Conservation (phyloP, 768 basidiomycete species). For the Lentinula edodes region DNA sequence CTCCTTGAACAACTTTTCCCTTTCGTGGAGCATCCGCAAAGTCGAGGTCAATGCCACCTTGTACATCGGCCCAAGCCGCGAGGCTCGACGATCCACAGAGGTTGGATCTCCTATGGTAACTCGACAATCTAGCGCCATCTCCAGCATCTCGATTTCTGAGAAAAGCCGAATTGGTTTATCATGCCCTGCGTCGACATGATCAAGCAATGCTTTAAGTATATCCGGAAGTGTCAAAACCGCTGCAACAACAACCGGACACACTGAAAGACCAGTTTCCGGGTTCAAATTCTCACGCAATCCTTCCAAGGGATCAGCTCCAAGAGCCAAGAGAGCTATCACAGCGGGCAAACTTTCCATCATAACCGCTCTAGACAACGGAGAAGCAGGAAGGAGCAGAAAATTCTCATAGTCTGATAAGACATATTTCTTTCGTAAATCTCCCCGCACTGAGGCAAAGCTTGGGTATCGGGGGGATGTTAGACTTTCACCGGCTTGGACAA, state of each 20-base stretch:
- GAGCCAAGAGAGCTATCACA: constrained; percentile 1
- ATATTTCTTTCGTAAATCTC: neutral
- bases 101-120: constrained; percentile 4
- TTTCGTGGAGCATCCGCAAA: constrained; percentile 6
- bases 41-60: constrained; percentile 4
- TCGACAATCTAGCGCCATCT: constrained; percentile 1
- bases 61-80: constrained; percentile 3
- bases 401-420: constrained; percentile 8
- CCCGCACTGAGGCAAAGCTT: neutral
- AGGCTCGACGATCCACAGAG: constrained; percentile 8
- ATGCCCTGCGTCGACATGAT: neutral
- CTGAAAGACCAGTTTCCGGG: neutral
- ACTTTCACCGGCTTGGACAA: neutral
- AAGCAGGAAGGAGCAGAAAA: constrained; percentile 2
- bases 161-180: neutral
- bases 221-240: neutral
- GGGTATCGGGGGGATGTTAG: neutral
- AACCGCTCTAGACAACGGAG: constrained; percentile 9
- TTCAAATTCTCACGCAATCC: neutral
- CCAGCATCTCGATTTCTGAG: constrained; percentile 1
- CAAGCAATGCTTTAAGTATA: neutral
- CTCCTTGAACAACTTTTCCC: neutral
- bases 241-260: neutral
- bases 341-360: constrained; percentile 7
- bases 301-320: constrained; percentile 9